These are phyloP conservation scores for Limonium bicolor DNA, from an alignment of 148 eudicot genomes.

Conservation along the genomic window DNA sequence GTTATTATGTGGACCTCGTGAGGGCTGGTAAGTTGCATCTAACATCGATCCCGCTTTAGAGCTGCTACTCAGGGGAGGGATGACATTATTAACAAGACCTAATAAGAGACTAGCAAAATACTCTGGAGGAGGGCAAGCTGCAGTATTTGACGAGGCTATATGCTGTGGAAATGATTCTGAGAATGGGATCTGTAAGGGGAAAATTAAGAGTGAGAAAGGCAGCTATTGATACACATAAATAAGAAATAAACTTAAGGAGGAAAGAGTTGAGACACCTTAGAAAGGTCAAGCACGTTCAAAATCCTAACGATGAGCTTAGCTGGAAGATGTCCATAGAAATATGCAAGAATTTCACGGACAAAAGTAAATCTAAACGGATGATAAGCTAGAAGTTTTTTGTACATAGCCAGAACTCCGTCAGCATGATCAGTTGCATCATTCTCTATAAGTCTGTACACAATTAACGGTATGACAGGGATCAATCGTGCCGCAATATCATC, in stretches of 20 bases:
- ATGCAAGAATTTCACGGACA: slow-evolving; percentile 95
- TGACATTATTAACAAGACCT: slow-evolving; percentile 72
- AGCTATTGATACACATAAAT: slow-evolving; percentile 4
- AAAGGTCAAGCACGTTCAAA: slow-evolving; percentile 60
- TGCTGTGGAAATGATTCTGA: slow-evolving; percentile 88
- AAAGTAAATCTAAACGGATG: slow-evolving; percentile 87
- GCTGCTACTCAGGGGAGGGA: slow-evolving; percentile 60
- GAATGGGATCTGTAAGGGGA: slow-evolving; percentile 79
- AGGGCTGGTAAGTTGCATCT: slow-evolving; percentile 28
- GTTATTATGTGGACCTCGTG: slow-evolving; percentile 37
- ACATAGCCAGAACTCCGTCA: slow-evolving; percentile 66
- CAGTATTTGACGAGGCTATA: slow-evolving; percentile 47
- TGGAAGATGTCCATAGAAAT: slow-evolving; percentile 92
- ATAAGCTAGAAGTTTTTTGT: slow-evolving; percentile 54
- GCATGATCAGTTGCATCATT: slow-evolving; percentile 83
- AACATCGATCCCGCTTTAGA: slow-evolving; percentile 38
- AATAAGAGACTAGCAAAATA: slow-evolving; percentile 77
- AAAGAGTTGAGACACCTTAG: slow-evolving; percentile 35
- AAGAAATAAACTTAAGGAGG: neutral
- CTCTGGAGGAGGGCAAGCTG: slow-evolving; percentile 74
- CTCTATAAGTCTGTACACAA: slow-evolving; percentile 86
- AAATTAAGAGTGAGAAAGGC: slow-evolving; percentile 2
- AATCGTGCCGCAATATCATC: slow-evolving; percentile 90
- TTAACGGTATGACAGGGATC: slow-evolving; percentile 83
- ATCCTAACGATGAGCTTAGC: slow-evolving; percentile 75